These are phyloP conservation scores for Halophytophthora batemanensis DNA, from an alignment of 352 stramenopile species.

Conservation along the genomic window DNA sequence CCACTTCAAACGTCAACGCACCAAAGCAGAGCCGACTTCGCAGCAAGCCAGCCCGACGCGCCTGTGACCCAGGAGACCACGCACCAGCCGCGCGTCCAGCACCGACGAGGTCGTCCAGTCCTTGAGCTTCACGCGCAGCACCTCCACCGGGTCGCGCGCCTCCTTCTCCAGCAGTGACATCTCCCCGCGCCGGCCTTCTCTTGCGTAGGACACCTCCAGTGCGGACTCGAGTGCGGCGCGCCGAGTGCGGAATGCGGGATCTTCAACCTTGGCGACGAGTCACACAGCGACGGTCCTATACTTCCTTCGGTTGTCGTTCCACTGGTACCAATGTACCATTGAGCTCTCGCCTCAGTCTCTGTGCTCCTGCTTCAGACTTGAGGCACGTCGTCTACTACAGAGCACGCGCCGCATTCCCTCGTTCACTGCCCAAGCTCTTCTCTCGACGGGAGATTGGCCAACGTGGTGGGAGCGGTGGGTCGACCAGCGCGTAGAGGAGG, in stretches of 20 bases:
- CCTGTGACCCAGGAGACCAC: neutral
- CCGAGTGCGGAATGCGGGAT: neutral
- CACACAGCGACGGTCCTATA: slow-evolving; percentile 4
- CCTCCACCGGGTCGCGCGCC: slow-evolving; percentile 76
- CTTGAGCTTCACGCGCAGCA: slow-evolving; percentile 79
- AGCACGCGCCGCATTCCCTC: too few relatives aligned
- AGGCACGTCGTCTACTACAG: too few relatives aligned
- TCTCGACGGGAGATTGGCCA: too few relatives aligned
- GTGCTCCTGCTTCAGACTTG: too few relatives aligned
- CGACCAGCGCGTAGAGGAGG: too few relatives aligned
- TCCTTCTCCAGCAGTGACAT: slow-evolving; percentile 85
- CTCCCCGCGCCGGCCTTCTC: slow-evolving; percentile 23
- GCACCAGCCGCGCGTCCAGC: slow-evolving; percentile 77
- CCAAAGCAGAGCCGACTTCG: too few relatives aligned
- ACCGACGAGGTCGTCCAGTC: slow-evolving; percentile 79
- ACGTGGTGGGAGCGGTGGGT: too few relatives aligned
- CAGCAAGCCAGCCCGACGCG: too few relatives aligned
- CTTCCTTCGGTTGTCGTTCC: neutral
- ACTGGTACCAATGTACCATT: too few relatives aligned
- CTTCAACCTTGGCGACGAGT: neutral
- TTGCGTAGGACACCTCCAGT: too few relatives aligned
- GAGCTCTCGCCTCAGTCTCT: too few relatives aligned
- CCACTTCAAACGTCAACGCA: neutral
- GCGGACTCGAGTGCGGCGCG: neutral
- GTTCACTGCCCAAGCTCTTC: too few relatives aligned